phyloP scores from a whole-genome alignment of 257 asterid species.

The Lavandula angustifolia region DNA sequence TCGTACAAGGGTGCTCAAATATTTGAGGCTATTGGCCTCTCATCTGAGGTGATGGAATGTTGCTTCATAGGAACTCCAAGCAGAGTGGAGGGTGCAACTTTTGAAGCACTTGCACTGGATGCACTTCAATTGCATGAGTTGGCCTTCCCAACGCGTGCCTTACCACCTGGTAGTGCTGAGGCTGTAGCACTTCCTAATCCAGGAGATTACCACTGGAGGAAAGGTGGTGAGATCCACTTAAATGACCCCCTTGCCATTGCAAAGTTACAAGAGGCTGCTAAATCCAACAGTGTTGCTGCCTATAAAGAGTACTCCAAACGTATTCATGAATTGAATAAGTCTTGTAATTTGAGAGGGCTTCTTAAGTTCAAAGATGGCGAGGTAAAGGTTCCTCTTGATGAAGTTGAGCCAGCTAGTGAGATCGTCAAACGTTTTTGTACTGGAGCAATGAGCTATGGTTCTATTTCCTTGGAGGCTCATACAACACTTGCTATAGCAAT shows the following conservation, averaged over 20 bases:
- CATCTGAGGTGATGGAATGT: conserved; percentile 92
- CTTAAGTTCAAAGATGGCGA: conserved; percentile 74
- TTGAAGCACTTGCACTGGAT: conserved; percentile 88
- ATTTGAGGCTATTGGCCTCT: conserved; percentile 98
- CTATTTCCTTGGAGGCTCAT: conserved; percentile 96
- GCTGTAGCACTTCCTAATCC: conserved; percentile 98
- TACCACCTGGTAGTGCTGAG: conserved; percentile 95
- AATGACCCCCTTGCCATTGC: conserved; percentile 98
- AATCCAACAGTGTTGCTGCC: conserved; percentile 84
- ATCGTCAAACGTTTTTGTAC: conserved; percentile 92
- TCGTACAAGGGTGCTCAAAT: conserved; percentile 99
- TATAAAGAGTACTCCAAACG: conserved; percentile 91
- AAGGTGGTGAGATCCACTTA: conserved; percentile 93
- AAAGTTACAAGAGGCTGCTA: conserved; percentile 93
- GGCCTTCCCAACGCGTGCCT: conserved; percentile 85
- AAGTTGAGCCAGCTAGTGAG: conserved; percentile 92
- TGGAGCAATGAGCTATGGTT: conserved; percentile 99
- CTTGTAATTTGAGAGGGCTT: conserved; percentile 96
- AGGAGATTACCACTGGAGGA: conserved; percentile 98
- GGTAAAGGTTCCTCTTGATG: conserved; percentile 71
- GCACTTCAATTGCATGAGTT: conserved; percentile 83
- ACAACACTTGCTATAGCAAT: conserved; percentile 92
- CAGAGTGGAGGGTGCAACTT: conserved; percentile 99
- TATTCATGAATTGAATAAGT: conserved; percentile 76
- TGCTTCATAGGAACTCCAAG: conserved; percentile 97